Base-by-base conservation (phyloP, 495 filamentous ascomycete genomes). In the Aeminium ludgeri region DNA sequence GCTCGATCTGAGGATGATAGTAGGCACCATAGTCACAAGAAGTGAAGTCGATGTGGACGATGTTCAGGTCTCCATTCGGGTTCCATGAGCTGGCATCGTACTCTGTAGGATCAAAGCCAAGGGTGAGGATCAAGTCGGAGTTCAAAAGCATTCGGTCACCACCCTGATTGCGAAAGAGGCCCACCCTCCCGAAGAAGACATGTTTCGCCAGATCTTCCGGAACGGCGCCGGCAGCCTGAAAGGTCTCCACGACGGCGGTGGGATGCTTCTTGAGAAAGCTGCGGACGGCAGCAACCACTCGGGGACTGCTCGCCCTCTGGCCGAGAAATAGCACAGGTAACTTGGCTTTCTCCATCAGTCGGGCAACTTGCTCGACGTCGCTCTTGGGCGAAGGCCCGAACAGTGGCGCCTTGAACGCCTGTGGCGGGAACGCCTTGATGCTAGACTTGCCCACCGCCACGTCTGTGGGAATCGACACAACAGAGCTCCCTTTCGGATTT, bases 151-250 rank as follows among this genome's bases (percentile, higher is more conserved):
- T 45, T 35, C 51, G 46, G 40, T 63, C 59, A 34, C 59, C 59
- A 7, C 58, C 49, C 32, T 63, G 59, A 35, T 63, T 63, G 10
- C 59, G 56, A 50, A 63, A 63, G 12, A 63, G 50, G 0, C 59
- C 59, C n/a, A 63, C 50, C 3, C 59, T 48, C 16, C 59, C 59
- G 39, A 48, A 59, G 54, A 59, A 63, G 27, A 60, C 50, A 23
- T 57, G 54, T 1, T 53, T 12, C 5, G 48, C 48, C 11, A 57
- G 54, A 13, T 56, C 52, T 32, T 54, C 37, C 1, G 59, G 56
- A 13, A 63, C 49, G 10, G 57, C 54, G 18, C 60, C 60, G 2
- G 60, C 60, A 8, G 60, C 60, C 34, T 63, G 59, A 36, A 63
- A 63, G 1, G 60, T 63, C 50, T 63, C 60, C 12, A 63, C 49